Evolutionary conservation across 2,329 filamentous ascomycete genomes (phyloP).

Genomic region (Capronia americana): DNA sequence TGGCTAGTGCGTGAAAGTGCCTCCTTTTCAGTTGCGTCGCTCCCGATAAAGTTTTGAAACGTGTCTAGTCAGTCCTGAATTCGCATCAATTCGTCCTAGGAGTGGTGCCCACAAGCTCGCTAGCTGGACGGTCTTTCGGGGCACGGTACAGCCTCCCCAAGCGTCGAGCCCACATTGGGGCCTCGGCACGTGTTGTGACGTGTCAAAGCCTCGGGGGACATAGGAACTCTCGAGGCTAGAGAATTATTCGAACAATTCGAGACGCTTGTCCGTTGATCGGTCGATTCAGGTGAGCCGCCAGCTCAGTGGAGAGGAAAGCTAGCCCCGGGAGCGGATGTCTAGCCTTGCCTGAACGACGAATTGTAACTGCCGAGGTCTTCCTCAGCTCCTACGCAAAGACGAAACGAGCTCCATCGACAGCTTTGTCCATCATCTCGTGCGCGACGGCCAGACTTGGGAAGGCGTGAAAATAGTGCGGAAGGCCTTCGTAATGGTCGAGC

Average conservation of each 20-base stretch:
- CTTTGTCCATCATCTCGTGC: slow-evolving; percentile 35
- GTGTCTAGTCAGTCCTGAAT: slow-evolving; percentile 14
- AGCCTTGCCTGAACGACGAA: slow-evolving; percentile 1
- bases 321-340: neutral
- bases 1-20: slow-evolving; percentile 1
- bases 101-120: slow-evolving; percentile 11
- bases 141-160: neutral
- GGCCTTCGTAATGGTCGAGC: slow-evolving; percentile 53
- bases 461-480: slow-evolving; percentile 49
- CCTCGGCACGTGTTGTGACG: slow-evolving; percentile 16
- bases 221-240: slow-evolving; percentile 9
- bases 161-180: slow-evolving; percentile 11
- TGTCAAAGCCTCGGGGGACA: neutral
- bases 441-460: slow-evolving; percentile 31
- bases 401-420: slow-evolving; percentile 33
- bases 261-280: slow-evolving; percentile 6
- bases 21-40: neutral
- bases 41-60: slow-evolving; percentile 4
- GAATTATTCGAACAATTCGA: neutral
- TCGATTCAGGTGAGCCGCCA: neutral
- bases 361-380: neutral
- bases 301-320: slow-evolving; percentile 2
- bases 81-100: slow-evolving; percentile 1
- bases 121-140: slow-evolving; percentile 5
- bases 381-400: slow-evolving; percentile 23